Conservation (phyloP, 139 green algal species). For the Picochlorum costavermella region DNA sequence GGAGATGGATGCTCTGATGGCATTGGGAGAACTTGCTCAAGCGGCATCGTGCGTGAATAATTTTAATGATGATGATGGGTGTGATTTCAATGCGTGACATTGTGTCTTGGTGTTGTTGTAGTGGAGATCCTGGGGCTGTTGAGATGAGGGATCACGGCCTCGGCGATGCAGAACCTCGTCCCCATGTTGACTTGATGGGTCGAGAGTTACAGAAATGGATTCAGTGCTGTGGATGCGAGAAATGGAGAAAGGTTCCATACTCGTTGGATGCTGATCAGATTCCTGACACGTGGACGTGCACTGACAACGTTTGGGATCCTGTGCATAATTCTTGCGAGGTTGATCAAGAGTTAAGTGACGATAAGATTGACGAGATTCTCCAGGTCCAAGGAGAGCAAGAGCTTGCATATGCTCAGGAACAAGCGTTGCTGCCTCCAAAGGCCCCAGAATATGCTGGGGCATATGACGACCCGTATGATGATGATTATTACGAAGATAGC, state of each 20-base stretch:
- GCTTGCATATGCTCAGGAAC: neutral
- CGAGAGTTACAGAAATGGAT: conserved; percentile 75
- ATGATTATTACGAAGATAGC: conserved; percentile 28
- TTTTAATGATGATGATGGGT: conserved; percentile 5
- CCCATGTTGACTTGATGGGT: conserved; percentile 6
- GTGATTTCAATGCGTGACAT: conserved; percentile 9
- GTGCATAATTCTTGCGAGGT: conserved; percentile 43
- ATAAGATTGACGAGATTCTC: conserved; percentile 64
- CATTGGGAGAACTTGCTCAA: conserved; percentile 34
- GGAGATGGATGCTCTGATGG: conserved; percentile 43
- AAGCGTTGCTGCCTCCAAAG: neutral
- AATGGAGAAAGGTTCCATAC: conserved; percentile 77
- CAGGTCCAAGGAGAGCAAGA: neutral
- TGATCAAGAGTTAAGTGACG: conserved; percentile 54
- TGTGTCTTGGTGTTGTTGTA: neutral
- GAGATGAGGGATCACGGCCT: neutral
- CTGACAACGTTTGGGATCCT: conserved; percentile 63
- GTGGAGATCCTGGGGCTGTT: neutral
- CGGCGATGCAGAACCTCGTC: neutral
- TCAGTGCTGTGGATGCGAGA: conserved; percentile 66
- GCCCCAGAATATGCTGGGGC: neutral
- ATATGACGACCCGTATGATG: conserved; percentile 24
- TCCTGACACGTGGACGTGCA: conserved; percentile 65
- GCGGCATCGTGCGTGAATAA: conserved; percentile 34
- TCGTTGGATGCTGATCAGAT: conserved; percentile 58